phyloP scores from a whole-genome alignment of 495 filamentous ascomycete genomes.

The Aspergillus asperescens region DNA sequence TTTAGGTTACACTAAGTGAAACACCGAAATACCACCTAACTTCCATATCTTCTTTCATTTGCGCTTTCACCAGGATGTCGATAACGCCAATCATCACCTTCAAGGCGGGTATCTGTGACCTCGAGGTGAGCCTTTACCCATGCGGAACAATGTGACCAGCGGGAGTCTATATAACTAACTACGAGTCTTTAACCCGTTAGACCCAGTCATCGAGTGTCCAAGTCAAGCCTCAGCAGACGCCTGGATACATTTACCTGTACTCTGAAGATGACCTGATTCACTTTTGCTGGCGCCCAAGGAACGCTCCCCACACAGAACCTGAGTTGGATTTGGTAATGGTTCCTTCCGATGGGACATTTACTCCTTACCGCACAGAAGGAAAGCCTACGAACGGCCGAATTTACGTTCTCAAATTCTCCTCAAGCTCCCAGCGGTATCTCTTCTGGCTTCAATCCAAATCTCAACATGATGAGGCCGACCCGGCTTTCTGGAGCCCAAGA shows the following conservation, averaged over 20 bases:
- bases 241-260: slow-evolving; percentile 92
- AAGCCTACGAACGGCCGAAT: slow-evolving; percentile 80
- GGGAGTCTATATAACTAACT: slow-evolving; percentile 12
- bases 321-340: slow-evolving; percentile 85
- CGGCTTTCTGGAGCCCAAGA: slow-evolving; percentile 71
- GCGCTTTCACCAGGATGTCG: slow-evolving; percentile 53
- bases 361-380: slow-evolving; percentile 61
- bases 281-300: slow-evolving; percentile 88
- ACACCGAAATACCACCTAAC: not conserved
- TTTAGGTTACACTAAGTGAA: not conserved
- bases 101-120: slow-evolving; percentile 88
- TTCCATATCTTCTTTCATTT: not conserved
- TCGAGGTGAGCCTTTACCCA: slow-evolving; percentile 58
- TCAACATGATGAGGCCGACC: slow-evolving; percentile 67
- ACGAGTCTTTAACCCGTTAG: slow-evolving; percentile 29
- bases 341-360: slow-evolving; percentile 80
- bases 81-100: slow-evolving; percentile 86
- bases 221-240: slow-evolving; percentile 60
- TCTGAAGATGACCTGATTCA: slow-evolving; percentile 90
- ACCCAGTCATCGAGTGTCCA: slow-evolving; percentile 55
- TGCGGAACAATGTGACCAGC: not conserved
- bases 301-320: slow-evolving; percentile 57
- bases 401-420: slow-evolving; percentile 89
- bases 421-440: slow-evolving; percentile 83
- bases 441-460: slow-evolving; percentile 94